phyloP scores from a whole-genome alignment of 768 basidiomycete species.

The Pisolithus microcarpus region DNA sequence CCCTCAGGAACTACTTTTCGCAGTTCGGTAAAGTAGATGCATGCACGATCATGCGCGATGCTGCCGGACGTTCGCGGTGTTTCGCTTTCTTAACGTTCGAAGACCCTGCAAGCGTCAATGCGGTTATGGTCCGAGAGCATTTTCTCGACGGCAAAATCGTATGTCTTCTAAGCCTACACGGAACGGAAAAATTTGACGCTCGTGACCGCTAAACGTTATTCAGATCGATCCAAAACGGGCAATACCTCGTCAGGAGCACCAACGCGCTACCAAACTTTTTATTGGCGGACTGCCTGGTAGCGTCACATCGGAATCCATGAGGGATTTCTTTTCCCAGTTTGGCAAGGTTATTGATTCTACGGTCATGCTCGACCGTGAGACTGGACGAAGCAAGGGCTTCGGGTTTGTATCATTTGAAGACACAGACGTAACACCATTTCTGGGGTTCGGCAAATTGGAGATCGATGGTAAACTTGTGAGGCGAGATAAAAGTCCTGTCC shows the following conservation, averaged over 20 bases:
- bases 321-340: constrained; percentile 87
- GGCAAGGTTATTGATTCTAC: constrained; percentile 97
- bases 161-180: constrained; percentile 31
- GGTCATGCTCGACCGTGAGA: constrained; percentile 97
- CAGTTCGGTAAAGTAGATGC: constrained; percentile 97
- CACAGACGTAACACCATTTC: constrained; percentile 81
- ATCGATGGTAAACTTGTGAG: constrained; percentile 93
- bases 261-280: constrained; percentile 89
- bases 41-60: constrained; percentile 98
- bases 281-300: constrained; percentile 90
- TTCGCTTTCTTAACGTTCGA: constrained; percentile 98
- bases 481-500: constrained; percentile 4
- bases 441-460: constrained; percentile 82
- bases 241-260: constrained; percentile 93
- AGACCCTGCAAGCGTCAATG: constrained; percentile 86
- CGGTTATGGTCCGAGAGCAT: constrained; percentile 93
- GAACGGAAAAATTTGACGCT: constrained; percentile 6
- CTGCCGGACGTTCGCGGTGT: constrained; percentile 87
- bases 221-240: constrained; percentile 99
- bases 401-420: constrained; percentile 96
- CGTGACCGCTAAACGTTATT: constrained; percentile 13
- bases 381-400: constrained; percentile 92
- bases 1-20: constrained; percentile 79
- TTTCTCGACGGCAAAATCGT: constrained; percentile 96
- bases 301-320: constrained; percentile 91